Evolutionary conservation across 1,284 basidiomycete species (phyloP), one percentile per base, ranked within the genome.

Genomic region (Athelia psychrophila): DNA sequence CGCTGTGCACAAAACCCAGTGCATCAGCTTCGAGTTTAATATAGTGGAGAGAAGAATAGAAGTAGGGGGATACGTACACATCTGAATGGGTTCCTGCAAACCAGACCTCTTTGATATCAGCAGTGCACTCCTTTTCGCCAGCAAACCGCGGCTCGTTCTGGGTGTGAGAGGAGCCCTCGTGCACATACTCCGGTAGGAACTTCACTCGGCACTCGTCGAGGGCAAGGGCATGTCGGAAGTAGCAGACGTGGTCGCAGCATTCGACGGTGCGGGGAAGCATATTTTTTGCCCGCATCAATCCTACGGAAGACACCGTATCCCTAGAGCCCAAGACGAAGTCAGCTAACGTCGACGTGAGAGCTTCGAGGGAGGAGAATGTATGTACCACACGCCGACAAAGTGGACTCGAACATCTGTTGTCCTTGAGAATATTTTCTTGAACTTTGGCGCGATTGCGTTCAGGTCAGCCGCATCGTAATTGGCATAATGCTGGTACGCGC

Each of bases 201-300:
- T 72, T 74, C 51, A 71, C 70, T 6, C 73, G 68, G 36, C 70
- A 60, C 48, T 74, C 72, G 48, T 75, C 73, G 32, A 75, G 52
- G 2, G 65, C 68, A n/a, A 69, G 48, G 1, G 65, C 68, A 44
- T 70, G 65, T 20, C 67, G 57, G 33, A 67, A 67, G 38, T 57
- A 57, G 18, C 64, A 69, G 4, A 70, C 53, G 45, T 67, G 67
- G 23, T 66, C 56, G 35, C 58, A 60, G 2, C 58, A 57, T 6
- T 56, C 56, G 15, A 58, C 64, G 12, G 64, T 66, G 16, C 54
- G 59, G 4, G 69, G 70, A 5, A 30, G 13, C 13, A 73, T 40
- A 10, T 50, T 42, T 22, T 47, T 64, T 1, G 50, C 50, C 49
- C 66, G 53, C 4, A 62, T 23, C 3, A 72, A 16, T n/a, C 71